Conservation (phyloP, 208 protist genomes). For the Borovskyia barvae region DNA sequence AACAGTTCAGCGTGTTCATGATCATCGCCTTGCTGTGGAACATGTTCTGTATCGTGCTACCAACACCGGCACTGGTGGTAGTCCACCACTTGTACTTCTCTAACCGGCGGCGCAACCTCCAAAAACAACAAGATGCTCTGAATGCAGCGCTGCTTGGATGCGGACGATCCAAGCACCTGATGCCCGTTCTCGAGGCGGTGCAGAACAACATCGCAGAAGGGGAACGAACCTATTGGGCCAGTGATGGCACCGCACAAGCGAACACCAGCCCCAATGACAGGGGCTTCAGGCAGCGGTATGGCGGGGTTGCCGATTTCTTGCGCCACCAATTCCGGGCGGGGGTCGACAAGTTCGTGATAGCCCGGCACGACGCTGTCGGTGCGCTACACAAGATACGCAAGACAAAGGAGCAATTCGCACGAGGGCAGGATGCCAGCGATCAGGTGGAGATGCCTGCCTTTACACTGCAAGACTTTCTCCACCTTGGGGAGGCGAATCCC, state of each 20-base stretch:
- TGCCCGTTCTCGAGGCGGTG: slow-evolving; percentile 27
- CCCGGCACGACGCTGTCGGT: slow-evolving; percentile 20
- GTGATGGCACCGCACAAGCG: slow-evolving; percentile 22
- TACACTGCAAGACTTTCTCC: slow-evolving; percentile 27
- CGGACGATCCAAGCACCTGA: slow-evolving; percentile 19
- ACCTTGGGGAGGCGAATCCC: slow-evolving; percentile 20
- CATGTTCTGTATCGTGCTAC: slow-evolving; percentile 47
- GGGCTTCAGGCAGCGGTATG: slow-evolving; percentile 22
- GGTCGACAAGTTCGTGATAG: slow-evolving; percentile 13
- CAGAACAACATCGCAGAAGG: slow-evolving; percentile 24
- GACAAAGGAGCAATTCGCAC: slow-evolving; percentile 6
- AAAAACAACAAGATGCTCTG: slow-evolving; percentile 46
- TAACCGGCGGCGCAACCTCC: slow-evolving; percentile 37
- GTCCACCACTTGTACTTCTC: slow-evolving; percentile 64
- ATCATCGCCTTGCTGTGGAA: slow-evolving; percentile 54
- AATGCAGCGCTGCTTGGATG: slow-evolving; percentile 22
- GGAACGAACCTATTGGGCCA: slow-evolving; percentile 21
- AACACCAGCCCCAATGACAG: slow-evolving; percentile 28
- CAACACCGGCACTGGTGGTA: slow-evolving; percentile 46
- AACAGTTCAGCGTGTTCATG: slow-evolving; percentile 61
- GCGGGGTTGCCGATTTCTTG: slow-evolving; percentile 20
- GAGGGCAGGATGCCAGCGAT: background rate
- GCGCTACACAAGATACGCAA: slow-evolving; percentile 31
- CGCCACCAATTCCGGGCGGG: slow-evolving; percentile 10
- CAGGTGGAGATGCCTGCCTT: slow-evolving; percentile 1